Conservation (phyloP, 2,329 filamentous ascomycete genomes). For the Hypoxylon sp. region DNA sequence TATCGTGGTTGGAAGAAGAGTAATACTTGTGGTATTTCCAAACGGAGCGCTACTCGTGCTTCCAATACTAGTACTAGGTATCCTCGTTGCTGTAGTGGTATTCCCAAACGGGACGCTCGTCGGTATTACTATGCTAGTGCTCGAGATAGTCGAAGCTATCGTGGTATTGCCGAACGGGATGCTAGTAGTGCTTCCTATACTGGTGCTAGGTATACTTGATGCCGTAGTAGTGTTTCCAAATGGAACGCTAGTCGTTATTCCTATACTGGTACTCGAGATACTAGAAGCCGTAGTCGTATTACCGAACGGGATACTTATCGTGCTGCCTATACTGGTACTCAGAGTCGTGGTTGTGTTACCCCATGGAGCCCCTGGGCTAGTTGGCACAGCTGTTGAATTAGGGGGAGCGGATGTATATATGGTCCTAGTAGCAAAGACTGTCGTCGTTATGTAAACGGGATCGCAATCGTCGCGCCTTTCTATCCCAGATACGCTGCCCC, state of each 20-base stretch:
- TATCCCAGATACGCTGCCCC: constrained; percentile 36
- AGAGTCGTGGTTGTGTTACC: constrained; percentile 25
- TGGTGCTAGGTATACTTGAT: constrained; percentile 7
- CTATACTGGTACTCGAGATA: constrained; percentile 15
- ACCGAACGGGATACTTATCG: constrained; percentile 21
- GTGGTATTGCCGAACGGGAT: constrained; percentile 15
- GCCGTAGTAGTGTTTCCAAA: constrained; percentile 30
- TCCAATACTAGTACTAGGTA: constrained; percentile 14
- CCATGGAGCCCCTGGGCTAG: constrained; percentile 17
- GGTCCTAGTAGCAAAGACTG: constrained; percentile 47
- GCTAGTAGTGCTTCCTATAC: constrained; percentile 13
- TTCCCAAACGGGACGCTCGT: constrained; percentile 5
- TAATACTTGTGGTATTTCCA: constrained; percentile 11
- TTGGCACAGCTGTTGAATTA: constrained; percentile 24
- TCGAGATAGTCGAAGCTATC: background rate
- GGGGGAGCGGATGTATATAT: constrained; percentile 44
- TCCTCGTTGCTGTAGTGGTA: constrained; percentile 1
- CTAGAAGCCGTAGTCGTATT: constrained; percentile 4
- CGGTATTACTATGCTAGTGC: constrained; percentile 1
- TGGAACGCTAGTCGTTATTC: constrained; percentile 18
- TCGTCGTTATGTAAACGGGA: constrained; percentile 43
- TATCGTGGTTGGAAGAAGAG: constrained; percentile 1
- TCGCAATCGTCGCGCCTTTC: constrained; percentile 39
- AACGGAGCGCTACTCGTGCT: constrained; percentile 19
- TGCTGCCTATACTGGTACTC: constrained; percentile 23